A percentile compares a stretch with the other conserved stretches of the same genome.
Conservation (phyloP, 2,329 filamentous ascomycete genomes). For the Colletotrichum tamarilloi region DNA sequence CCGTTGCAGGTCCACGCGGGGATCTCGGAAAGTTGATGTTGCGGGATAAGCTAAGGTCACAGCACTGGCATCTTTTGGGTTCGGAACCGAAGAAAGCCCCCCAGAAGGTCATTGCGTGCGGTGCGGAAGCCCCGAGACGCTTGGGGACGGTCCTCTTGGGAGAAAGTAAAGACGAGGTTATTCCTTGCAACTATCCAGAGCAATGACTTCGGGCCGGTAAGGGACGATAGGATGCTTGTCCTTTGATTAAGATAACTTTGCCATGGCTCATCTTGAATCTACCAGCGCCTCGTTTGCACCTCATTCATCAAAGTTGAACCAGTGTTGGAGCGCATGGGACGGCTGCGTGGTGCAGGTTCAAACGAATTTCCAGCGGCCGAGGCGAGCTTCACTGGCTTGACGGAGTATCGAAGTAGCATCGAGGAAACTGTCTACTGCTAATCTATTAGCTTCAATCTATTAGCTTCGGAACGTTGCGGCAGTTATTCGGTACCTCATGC, state of each 20-base stretch:
- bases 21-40: conserved; percentile 9
- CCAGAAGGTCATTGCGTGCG: conserved; percentile 4
- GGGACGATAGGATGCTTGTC: conserved; percentile 10
- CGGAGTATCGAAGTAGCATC: neutral
- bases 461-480: neutral
- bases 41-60: neutral
- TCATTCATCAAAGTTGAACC: conserved; percentile 4
- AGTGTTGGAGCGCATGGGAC: conserved; percentile 5
- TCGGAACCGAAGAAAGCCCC: neutral
- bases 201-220: conserved; percentile 23
- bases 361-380: neutral
- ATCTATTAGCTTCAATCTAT: neutral
- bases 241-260: conserved; percentile 17
- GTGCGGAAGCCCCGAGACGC: conserved; percentile 13
- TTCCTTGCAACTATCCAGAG: neutral
- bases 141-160: neutral
- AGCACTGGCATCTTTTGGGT: conserved; percentile 1
- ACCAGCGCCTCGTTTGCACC: conserved; percentile 14
- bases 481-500: neutral
- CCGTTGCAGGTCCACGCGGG: conserved; percentile 5
- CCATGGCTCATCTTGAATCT: conserved; percentile 1
- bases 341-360: neutral
- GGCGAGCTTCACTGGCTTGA: neutral
- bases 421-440: neutral
- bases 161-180: conserved; percentile 8